phyloP scores from a whole-genome alignment of 345 rosid species.

The Adansonia digitata region DNA sequence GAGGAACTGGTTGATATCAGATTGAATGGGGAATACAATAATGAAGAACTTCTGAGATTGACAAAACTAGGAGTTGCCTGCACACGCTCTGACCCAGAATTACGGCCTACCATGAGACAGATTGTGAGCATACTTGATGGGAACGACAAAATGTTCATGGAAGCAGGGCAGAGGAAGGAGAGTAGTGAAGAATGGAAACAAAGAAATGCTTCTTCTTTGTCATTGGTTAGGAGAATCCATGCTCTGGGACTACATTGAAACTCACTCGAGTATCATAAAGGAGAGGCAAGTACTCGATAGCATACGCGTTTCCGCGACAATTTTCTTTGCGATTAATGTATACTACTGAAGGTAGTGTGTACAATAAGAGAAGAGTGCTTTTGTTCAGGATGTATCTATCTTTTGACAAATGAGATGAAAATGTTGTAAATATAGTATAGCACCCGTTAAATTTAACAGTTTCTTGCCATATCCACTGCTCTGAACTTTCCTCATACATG shows the following conservation, averaged over 20 bases:
- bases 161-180: conserved; percentile 37
- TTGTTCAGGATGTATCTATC: conserved; percentile 5
- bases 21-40: conserved; percentile 44
- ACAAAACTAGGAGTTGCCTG: conserved; percentile 68
- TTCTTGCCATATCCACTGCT: conserved; percentile 7
- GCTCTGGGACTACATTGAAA: conserved; percentile 79
- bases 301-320: neutral
- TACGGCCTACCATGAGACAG: conserved; percentile 81
- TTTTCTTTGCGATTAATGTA: conserved; percentile 12
- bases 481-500: neutral
- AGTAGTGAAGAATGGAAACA: conserved; percentile 56
- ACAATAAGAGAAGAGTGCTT: conserved; percentile 13
- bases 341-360: conserved; percentile 16
- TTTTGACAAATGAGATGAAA: neutral
- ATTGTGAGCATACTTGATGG: conserved; percentile 84
- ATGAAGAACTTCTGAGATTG: conserved; percentile 46
- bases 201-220: conserved; percentile 53
- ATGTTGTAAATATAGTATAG: conserved; percentile 1
- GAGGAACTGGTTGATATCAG: conserved; percentile 55
- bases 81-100: conserved; percentile 64
- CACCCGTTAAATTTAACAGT: neutral
- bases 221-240: conserved; percentile 67
- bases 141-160: conserved; percentile 42
- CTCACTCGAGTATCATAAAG: neutral
- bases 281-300: conserved; percentile 3